Conservation (phyloP, 73 alveolate species). For the Paramecium tetraurelia region DNA sequence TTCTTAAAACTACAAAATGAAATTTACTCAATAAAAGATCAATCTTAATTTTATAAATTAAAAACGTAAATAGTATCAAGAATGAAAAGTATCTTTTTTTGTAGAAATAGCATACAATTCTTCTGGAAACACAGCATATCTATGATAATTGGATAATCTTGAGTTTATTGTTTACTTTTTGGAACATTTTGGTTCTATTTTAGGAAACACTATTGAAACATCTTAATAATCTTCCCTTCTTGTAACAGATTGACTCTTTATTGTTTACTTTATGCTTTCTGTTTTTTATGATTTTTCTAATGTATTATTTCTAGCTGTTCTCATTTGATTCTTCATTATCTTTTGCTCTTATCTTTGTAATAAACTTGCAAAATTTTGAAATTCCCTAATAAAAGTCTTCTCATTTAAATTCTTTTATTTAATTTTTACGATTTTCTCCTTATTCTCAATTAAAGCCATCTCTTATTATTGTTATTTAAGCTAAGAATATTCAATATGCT, state of each 20-base stretch:
- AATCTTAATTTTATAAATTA: background rate
- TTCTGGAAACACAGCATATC: conserved; percentile 35
- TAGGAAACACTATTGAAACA: background rate
- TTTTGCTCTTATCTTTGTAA: background rate
- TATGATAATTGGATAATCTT: conserved; percentile 2
- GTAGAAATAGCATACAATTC: conserved; percentile 8
- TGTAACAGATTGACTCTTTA: background rate
- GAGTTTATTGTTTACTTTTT: background rate
- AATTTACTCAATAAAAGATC: no score
- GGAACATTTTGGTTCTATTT: background rate
- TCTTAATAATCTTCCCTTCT: background rate
- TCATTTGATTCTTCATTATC: background rate
- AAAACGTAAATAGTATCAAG: background rate
- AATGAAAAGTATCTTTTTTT: background rate
- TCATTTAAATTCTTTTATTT: background rate
- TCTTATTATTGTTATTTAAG: background rate
- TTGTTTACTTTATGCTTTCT: background rate
- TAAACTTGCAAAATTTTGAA: background rate
- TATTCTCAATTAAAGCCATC: background rate
- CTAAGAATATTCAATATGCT: background rate
- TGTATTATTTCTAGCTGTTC: background rate
- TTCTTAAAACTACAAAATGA: no score
- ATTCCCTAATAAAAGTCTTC: background rate
- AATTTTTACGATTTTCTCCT: background rate
- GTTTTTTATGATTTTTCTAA: background rate